Conservation (phyloP, 2,329 filamentous ascomycete genomes). For the Hansfordia pulvinata region DNA sequence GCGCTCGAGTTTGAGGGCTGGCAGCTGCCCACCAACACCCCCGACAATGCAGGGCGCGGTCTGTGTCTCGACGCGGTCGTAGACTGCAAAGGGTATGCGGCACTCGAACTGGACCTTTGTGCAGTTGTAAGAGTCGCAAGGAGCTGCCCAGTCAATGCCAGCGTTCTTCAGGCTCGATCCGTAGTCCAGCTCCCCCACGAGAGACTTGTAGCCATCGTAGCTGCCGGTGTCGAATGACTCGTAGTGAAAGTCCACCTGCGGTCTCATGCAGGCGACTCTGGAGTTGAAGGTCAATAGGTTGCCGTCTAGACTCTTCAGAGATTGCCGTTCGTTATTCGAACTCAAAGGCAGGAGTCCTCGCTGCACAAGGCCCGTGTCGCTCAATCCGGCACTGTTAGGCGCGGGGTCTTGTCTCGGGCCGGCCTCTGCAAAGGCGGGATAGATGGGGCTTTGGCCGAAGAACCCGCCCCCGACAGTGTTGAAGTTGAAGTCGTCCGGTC, state of each 20-base stretch:
- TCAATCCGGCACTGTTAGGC: constrained; percentile 3
- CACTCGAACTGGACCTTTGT: too few relatives aligned
- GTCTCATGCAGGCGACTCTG: constrained; percentile 4
- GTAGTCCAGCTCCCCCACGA: too few relatives aligned
- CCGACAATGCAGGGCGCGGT: too few relatives aligned
- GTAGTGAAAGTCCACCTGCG: constrained; percentile 1
- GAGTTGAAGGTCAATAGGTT: constrained; percentile 3
- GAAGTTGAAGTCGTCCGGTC: neutral
- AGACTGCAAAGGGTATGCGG: too few relatives aligned
- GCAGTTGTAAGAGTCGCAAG: too few relatives aligned
- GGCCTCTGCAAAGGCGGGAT: constrained; percentile 3
- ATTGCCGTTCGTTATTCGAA: constrained; percentile 1
- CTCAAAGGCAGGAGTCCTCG: constrained; percentile 5
- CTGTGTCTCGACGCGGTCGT: too few relatives aligned
- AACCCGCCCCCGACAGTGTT: too few relatives aligned
- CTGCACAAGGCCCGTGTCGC: constrained; percentile 4
- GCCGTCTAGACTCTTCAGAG: constrained; percentile 1
- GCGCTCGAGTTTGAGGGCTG: too few relatives aligned
- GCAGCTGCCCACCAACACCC: too few relatives aligned
- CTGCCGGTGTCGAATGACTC: neutral
- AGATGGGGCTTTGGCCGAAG: constrained; percentile 1
- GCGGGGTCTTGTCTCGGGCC: neutral
- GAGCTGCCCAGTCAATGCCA: too few relatives aligned
- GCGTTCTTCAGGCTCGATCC: too few relatives aligned
- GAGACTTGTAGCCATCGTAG: too few relatives aligned